These are phyloP conservation scores for Huiozyma sinensis DNA, from an alignment of 805 yeast genomes.

Conservation along the genomic window DNA sequence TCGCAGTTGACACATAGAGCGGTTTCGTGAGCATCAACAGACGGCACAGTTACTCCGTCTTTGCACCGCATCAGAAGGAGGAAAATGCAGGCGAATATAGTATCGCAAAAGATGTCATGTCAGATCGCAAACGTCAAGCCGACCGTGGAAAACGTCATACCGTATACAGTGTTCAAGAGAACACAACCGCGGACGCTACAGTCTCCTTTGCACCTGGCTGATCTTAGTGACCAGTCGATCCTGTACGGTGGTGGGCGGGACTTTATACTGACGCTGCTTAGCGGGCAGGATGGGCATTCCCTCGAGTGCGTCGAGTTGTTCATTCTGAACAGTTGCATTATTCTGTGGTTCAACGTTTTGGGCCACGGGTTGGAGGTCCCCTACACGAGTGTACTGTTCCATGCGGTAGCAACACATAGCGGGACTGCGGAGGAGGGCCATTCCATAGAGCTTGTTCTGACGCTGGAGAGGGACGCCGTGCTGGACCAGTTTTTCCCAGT, in stretches of 20 bases:
- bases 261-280: conserved; percentile 17
- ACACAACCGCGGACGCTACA: conserved; percentile 22
- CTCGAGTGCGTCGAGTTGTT: conserved; percentile 28
- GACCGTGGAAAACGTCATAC: conserved; percentile 29
- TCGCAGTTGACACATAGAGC: no score
- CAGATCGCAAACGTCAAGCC: conserved; percentile 25
- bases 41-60: neutral
- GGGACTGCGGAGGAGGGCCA: conserved; percentile 17
- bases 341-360: conserved; percentile 31
- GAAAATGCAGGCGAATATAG: no score
- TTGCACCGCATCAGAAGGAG: neutral
- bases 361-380: conserved; percentile 31
- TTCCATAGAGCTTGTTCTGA: conserved; percentile 16
- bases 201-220: neutral
- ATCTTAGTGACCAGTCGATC: conserved; percentile 14
- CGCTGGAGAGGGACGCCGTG: conserved; percentile 20
- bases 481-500: conserved; percentile 17
- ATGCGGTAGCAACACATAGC: conserved; percentile 16
- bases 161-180: conserved; percentile 19
- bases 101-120: conserved; percentile 6
- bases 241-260: conserved; percentile 35
- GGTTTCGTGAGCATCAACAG: neutral
- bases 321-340: conserved; percentile 28
- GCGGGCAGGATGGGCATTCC: neutral
- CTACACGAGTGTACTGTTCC: conserved; percentile 25